Conservation (phyloP, 192 early-diverging fungal species). For the Coemansia sp. region DNA sequence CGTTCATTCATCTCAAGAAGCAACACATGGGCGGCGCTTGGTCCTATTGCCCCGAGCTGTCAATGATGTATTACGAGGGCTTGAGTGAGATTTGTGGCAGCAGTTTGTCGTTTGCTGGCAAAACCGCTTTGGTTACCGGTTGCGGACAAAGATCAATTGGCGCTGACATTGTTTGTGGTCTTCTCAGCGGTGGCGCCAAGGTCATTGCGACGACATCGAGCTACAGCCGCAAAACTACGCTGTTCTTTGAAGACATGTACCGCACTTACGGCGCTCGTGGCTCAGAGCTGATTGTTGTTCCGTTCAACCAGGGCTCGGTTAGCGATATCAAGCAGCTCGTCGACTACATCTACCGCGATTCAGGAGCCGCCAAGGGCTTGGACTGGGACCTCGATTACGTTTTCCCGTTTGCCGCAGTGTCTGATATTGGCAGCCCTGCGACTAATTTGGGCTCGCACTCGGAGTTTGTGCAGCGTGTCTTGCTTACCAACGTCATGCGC, state of each 20-base stretch:
- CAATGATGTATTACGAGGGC: constrained; percentile 71
- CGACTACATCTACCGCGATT: constrained; percentile 80
- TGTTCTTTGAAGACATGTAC: constrained; percentile 87
- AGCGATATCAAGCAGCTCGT: constrained; percentile 78
- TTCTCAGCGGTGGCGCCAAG: constrained; percentile 86
- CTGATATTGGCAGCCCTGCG: constrained; percentile 82
- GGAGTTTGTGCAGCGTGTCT: constrained; percentile 88
- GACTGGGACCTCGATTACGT: constrained; percentile 93
- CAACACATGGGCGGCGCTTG: constrained; percentile 20
- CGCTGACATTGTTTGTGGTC: constrained; percentile 78
- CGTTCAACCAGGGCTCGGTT: constrained; percentile 92
- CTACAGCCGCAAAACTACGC: constrained; percentile 73
- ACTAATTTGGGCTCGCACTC: constrained; percentile 80
- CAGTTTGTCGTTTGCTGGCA: constrained; percentile 80
- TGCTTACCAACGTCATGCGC: constrained; percentile 91
- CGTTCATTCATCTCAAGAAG: constrained; percentile 2
- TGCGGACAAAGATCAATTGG: constrained; percentile 89
- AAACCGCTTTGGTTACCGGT: constrained; percentile 83
- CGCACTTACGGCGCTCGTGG: constrained; percentile 82
- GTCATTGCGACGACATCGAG: constrained; percentile 86
- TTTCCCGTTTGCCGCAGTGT: constrained; percentile 93
- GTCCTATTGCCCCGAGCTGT: constrained; percentile 68
- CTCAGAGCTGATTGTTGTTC: constrained; percentile 79
- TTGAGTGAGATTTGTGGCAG: constrained; percentile 66
- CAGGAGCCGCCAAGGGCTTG: constrained; percentile 57